Conservation (phyloP, 805 yeast genomes). For the Yarrowia deformans region DNA sequence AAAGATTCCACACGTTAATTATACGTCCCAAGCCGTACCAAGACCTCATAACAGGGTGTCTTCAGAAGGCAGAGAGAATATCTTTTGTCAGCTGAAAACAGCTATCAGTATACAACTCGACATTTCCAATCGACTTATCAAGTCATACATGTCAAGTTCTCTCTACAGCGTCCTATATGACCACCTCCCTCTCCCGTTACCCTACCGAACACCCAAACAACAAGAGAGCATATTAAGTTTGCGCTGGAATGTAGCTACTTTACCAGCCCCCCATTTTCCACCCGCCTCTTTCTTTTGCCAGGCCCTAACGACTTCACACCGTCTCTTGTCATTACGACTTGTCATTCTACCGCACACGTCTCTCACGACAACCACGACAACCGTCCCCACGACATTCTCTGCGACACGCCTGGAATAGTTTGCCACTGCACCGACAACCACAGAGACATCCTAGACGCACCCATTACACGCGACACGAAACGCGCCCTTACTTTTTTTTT, state of each 20-base stretch:
- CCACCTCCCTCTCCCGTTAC: neutral
- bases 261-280: slow-evolving; percentile 21
- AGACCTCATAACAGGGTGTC: too few species aligned
- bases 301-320: neutral
- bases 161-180: neutral
- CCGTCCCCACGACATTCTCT: too few species aligned
- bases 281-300: slow-evolving; percentile 3
- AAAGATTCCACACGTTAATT: neutral
- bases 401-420: too few species aligned
- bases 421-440: too few species aligned
- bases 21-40: too few species aligned
- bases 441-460: slow-evolving; percentile 23
- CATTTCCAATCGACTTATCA: neutral
- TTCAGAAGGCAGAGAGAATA: neutral
- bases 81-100: too few species aligned
- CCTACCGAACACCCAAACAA: slow-evolving; percentile 7
- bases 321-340: neutral
- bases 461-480: slow-evolving; percentile 20
- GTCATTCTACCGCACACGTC: neutral
- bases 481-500: neutral
- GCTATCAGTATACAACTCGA: neutral
- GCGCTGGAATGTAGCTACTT: slow-evolving; percentile 1
- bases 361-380: neutral
- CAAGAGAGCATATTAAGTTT: neutral
- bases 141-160: too few species aligned